phyloP scores from a whole-genome alignment of 441 rosid genomes.

The Erodium trifolium region DNA sequence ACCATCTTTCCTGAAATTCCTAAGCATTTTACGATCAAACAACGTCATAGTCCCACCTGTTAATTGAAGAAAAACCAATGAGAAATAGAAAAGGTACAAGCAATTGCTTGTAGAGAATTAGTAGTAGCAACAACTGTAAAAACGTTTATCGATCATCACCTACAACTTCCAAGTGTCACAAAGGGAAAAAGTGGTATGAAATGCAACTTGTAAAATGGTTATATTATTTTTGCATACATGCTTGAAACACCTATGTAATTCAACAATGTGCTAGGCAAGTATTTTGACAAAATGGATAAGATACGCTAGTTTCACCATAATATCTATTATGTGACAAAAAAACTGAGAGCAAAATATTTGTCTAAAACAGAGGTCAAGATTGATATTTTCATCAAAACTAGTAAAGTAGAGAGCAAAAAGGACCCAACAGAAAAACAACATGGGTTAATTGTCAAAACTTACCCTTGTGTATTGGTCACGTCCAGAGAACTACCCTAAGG shows the following conservation, averaged over 20 bases:
- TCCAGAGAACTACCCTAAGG: no score
- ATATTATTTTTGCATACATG: neutral
- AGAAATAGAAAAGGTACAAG: neutral
- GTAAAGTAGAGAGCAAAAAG: neutral
- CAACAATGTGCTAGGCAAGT: neutral
- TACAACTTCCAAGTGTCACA: neutral
- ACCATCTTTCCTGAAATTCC: conserved; percentile 95
- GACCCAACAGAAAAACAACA: neutral
- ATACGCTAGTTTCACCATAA: neutral
- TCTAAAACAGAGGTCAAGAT: neutral
- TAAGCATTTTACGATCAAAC: conserved; percentile 90
- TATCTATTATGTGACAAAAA: neutral
- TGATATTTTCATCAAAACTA: neutral
- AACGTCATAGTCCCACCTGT: conserved; percentile 73
- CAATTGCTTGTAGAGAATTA: neutral
- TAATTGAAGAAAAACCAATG: conserved; percentile 21
- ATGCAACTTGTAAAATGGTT: neutral
- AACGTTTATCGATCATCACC: neutral
- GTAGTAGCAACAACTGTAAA: neutral
- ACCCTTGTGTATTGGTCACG: no score
- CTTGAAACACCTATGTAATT: neutral
- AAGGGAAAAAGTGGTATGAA: neutral
- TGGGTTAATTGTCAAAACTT: no score
- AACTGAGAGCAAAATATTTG: neutral
- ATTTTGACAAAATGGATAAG: neutral